These are phyloP conservation scores for Polytolypa hystricis DNA, from an alignment of 2,329 filamentous ascomycete genomes.

Conservation along the genomic window DNA sequence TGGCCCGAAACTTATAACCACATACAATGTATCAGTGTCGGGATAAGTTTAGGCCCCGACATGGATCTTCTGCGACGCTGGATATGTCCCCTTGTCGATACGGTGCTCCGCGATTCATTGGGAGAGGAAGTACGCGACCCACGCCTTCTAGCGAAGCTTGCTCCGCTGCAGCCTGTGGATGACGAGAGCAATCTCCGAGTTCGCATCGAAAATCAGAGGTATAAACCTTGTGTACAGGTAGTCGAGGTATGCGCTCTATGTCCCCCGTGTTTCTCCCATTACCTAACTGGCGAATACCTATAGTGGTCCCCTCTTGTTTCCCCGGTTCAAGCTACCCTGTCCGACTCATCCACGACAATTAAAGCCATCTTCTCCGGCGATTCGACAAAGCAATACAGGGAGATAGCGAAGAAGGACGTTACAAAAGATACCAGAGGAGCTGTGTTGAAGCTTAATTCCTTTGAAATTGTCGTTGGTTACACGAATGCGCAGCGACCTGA, in stretches of 20 bases:
- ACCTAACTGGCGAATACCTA: not conserved
- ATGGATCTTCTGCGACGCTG: conserved; percentile 16
- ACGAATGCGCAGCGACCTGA: conserved; percentile 5
- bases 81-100: conserved; percentile 11
- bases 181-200: conserved; percentile 27
- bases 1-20: too few relatives aligned
- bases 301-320: conserved; percentile 19
- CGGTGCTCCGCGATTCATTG: conserved; percentile 8
- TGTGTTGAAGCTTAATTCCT: conserved; percentile 21
- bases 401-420: conserved; percentile 10
- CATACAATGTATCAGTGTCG: too few relatives aligned
- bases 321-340: conserved; percentile 18
- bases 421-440: conserved; percentile 18
- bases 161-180: conserved; percentile 17
- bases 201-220: conserved; percentile 7
- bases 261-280: not conserved
- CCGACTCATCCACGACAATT: conserved; percentile 25
- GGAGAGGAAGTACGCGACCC: not conserved
- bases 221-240: conserved; percentile 22
- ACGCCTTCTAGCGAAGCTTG: not conserved
- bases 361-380: conserved; percentile 21
- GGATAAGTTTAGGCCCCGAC: too few relatives aligned
- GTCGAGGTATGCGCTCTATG: conserved; percentile 18
- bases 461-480: conserved; percentile 24
- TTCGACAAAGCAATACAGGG: conserved; percentile 16